A percentile compares a stretch with the other conserved stretches of the same genome.
phyloP scores from a whole-genome alignment of 495 filamentous ascomycete species.

The Trichoderma parareesei region DNA sequence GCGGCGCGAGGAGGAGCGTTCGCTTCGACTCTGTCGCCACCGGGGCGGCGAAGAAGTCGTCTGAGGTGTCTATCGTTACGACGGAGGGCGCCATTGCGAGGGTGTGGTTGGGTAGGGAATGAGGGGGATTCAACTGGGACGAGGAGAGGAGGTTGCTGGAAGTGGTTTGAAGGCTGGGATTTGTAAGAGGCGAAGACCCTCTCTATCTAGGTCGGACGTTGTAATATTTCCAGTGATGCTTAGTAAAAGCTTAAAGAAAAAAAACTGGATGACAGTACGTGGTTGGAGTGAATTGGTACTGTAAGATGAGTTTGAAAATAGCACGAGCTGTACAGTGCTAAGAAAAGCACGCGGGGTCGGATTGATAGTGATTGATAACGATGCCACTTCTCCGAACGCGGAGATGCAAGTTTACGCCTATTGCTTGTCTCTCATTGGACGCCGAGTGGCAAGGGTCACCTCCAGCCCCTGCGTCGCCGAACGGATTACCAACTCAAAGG shows the following conservation, averaged over 20 bases:
- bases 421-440: not conserved
- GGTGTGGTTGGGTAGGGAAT: not conserved
- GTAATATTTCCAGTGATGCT: not conserved
- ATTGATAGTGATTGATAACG: not conserved
- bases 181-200: slow-evolving; percentile 1
- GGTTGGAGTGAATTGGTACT: not conserved
- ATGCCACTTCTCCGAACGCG: not conserved
- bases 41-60: slow-evolving; percentile 13
- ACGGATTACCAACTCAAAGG: slow-evolving; percentile 2
- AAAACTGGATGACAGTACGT: not conserved
- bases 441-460: not conserved
- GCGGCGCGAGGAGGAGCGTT: slow-evolving; percentile 48
- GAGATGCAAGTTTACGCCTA: not conserved
- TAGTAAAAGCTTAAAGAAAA: not conserved
- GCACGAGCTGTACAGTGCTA: not conserved
- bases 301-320: not conserved
- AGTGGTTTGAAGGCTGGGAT: not conserved
- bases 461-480: not conserved
- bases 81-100: slow-evolving; percentile 15
- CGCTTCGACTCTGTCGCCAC: slow-evolving; percentile 20
- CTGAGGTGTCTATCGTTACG: slow-evolving; percentile 16
- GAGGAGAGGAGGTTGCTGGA: not conserved
- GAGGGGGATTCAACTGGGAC: not conserved
- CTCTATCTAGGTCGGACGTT: not conserved
- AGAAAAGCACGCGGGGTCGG: not conserved